These are phyloP conservation scores for Persicaria tinctoria DNA, from an alignment of 148 eudicot species.

Conservation along the genomic window DNA sequence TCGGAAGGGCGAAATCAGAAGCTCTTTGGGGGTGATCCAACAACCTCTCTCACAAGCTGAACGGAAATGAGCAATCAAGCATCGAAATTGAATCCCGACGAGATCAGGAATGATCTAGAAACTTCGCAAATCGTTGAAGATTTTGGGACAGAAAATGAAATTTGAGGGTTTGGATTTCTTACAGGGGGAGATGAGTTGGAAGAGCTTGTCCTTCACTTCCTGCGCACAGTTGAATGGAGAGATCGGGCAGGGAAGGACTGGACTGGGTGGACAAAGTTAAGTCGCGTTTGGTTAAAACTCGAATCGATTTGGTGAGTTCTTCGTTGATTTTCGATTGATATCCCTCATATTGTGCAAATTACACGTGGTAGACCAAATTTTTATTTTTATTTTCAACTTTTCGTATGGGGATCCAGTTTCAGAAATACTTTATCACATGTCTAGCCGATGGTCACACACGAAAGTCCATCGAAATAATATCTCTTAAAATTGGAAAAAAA, in stretches of 20 bases:
- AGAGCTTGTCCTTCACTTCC: not conserved
- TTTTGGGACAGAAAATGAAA: not conserved
- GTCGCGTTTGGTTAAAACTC: no score
- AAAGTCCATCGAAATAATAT: no score
- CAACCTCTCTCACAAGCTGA: constrained; percentile 1
- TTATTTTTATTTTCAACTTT: no score
- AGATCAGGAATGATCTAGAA: not conserved
- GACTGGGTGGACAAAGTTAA: no score
- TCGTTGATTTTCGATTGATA: no score
- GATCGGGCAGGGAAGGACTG: not conserved
- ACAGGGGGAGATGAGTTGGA: not conserved
- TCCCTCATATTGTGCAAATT: no score
- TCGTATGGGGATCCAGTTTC: no score
- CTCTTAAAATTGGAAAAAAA: no score
- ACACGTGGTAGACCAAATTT: no score
- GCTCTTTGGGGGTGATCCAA: constrained; percentile 6
- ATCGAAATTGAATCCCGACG: not conserved
- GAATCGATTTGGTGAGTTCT: no score
- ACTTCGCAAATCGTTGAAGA: not conserved
- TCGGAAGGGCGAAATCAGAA: constrained; percentile 5
- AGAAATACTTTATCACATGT: no score
- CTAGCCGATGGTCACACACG: no score
- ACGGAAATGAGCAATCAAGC: not conserved
- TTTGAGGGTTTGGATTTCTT: not conserved
- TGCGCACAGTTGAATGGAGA: not conserved